These are phyloP conservation scores for Exophiala aquamarina DNA, from an alignment of 2,329 filamentous ascomycete species.

Conservation along the genomic window DNA sequence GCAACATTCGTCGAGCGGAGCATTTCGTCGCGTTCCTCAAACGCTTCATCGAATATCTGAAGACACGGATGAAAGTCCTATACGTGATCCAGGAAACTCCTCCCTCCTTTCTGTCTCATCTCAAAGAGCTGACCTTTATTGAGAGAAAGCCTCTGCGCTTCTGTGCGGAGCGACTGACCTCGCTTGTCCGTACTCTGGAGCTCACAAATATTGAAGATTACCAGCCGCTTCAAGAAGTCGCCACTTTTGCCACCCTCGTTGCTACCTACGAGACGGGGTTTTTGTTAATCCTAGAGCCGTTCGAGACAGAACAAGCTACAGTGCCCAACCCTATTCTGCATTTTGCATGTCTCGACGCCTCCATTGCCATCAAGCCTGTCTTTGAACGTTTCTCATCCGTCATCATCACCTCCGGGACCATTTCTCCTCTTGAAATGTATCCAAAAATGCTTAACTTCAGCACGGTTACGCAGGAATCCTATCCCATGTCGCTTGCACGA, in stretches of 20 bases:
- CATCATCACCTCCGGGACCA: conserved; percentile 96
- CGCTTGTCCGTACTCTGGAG: conserved; percentile 89
- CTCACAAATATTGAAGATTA: conserved; percentile 98
- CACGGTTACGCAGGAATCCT: conserved; percentile 93
- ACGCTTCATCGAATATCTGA: conserved; percentile 95
- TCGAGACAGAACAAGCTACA: conserved; percentile 90
- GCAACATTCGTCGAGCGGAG: conserved; percentile 92
- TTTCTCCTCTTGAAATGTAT: conserved; percentile 97
- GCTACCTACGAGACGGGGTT: conserved; percentile 98
- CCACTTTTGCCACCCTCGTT: conserved; percentile 92
- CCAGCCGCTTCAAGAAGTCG: conserved; percentile 93
- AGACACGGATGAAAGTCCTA: conserved; percentile 96
- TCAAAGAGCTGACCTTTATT: conserved; percentile 92
- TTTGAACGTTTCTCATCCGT: conserved; percentile 98
- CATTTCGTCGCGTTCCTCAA: conserved; percentile 95
- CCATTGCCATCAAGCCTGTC: conserved; percentile 96
- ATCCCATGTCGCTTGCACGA: conserved; percentile 91
- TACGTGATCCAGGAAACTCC: conserved; percentile 98
- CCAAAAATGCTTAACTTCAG: conserved; percentile 96
- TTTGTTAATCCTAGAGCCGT: conserved; percentile 92
- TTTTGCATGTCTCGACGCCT: conserved; percentile 93
- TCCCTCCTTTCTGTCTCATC: conserved; percentile 84
- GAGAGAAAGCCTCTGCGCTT: conserved; percentile 92
- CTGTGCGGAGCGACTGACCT: conserved; percentile 91
- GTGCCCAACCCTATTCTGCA: conserved; percentile 97